Evolutionary conservation across 2,329 filamentous ascomycete species (phyloP), one percentile per base, ranked within the genome.

Genomic region (Macrophomina tecta): DNA sequence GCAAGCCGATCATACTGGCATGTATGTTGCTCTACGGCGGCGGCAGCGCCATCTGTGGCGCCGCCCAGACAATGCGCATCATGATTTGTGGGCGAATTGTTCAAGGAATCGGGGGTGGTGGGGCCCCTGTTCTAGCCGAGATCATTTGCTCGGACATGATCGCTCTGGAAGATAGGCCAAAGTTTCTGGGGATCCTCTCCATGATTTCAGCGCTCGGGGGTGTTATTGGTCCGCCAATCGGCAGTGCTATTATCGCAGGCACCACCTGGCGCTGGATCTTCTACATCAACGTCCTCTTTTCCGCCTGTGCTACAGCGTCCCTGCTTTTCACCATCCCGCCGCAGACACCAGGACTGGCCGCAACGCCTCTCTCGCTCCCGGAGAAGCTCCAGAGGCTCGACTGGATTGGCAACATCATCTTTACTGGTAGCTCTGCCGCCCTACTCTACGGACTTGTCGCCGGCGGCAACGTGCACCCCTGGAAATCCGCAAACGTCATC

Each of bases 21-120:
- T 71, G 81, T 3, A 78, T 86, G 1, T 75, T 74, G 12, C 68
- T 85, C 1, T 87, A 87, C 67, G 78, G 77, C 0, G 70, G 87
- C 0, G 86, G 86, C 7, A 38, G 36, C 36, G 36, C 36, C 36
- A 7, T 38, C 36, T 38, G 36, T 12, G 36, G 36, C 36, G 36
- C 36, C 7, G 36, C 36, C 7, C 36, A 38, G 36, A 38, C 7
- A 7, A 38, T 38, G 36, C 2, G 36, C 2, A 82, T 83, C 72
- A 76, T 90, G 1, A 86, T 90, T n/a, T 80, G 78, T 68, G 85
- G 85, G 12, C 80, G 87, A 0, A 80, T 80, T 0, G 73, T 89
- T 1, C 86, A 89, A 66, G 87, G 87, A 0, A 71, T 84, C 2
- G 84, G 83, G 0, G 80, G 75, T 1, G 83, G 82, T 1, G 84